Conservation (phyloP, 2,329 filamentous ascomycete species). For the Dryadomyces quercus-mongolicae region DNA sequence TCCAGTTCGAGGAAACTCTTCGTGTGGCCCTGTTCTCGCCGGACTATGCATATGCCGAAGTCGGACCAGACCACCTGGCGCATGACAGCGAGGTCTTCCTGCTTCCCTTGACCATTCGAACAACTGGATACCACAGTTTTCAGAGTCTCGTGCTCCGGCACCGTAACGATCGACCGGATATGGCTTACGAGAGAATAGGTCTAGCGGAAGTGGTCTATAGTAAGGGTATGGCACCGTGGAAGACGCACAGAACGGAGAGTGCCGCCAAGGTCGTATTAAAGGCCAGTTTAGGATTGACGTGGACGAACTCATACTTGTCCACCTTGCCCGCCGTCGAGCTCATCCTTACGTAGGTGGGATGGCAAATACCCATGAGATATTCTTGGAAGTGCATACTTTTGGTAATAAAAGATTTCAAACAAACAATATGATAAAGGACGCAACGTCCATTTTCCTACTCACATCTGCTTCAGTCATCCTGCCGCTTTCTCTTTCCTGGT, state of each 20-base stretch:
- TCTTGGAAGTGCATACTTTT: too few species aligned
- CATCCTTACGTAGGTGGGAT: background rate
- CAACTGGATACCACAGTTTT: background rate
- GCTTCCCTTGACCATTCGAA: background rate
- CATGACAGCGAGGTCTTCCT: background rate
- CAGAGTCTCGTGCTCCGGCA: background rate
- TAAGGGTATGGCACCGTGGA: background rate
- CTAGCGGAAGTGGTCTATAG: background rate
- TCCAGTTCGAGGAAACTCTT: background rate
- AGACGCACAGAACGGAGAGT: background rate
- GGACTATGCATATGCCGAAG: background rate
- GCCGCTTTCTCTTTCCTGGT: too few species aligned
- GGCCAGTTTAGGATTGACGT: background rate
- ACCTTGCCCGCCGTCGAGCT: background rate
- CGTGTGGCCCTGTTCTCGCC: background rate
- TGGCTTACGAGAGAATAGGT: background rate
- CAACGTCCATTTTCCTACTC: too few species aligned
- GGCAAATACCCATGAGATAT: too few species aligned
- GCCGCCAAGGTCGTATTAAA: background rate
- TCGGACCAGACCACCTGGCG: background rate
- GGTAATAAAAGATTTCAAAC: too few species aligned
- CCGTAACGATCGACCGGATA: background rate
- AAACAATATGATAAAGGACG: too few species aligned
- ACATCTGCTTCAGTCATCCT: too few species aligned
- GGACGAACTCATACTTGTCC: background rate